Evolutionary conservation across 345 rosid genomes (phyloP), one percentile per base, ranked within the genome.

Genomic region (Anacardium occidentale): DNA sequence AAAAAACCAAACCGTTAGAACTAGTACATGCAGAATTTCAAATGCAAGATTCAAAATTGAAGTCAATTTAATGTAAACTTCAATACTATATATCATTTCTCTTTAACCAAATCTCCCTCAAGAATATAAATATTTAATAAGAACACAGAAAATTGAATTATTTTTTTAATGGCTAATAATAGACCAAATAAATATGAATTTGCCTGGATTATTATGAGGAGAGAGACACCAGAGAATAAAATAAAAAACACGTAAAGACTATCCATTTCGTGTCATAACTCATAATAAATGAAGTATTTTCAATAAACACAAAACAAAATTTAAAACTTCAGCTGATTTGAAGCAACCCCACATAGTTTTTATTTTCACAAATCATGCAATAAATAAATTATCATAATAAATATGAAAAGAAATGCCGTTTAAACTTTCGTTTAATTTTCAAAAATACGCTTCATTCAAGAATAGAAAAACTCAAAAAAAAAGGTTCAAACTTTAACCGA

Each of bases 181-280:
- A 47, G 69, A 64, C 51, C 68, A 66, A 44, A 57, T 6, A 66
- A 44, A 57, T 6, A 24, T 53, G 56, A 50, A 61, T 69, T 73
- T 58, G 55, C 52, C 48, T 29, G 56, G 45, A 11, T n/a, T 17
- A 62, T 67, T 11, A 68, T 62, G 66, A 29, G 25, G 74, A 72
- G 74, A 72, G 74, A 59, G 69, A 64, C 70, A 53, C 17, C 5
- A 51, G 7, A 50, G 10, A 45, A 37, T 37, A 5, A 37, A 37
- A 37, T 37, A 37, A 37, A n/a, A 7, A 26, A 45, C 74, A 76
- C 80, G 75, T 37, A 59, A 66, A 77, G 18, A 34, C 55, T 26
- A 77, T 76, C 79, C 21, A 62, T 54, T 74, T 78, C 78, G 68
- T 25, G 58, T 53, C n/a, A 32, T 64, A 26, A 75, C 32, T 55